Evolutionary conservation across 768 basidiomycete species (phyloP).

Genomic region (Lentinula lateritia): DNA sequence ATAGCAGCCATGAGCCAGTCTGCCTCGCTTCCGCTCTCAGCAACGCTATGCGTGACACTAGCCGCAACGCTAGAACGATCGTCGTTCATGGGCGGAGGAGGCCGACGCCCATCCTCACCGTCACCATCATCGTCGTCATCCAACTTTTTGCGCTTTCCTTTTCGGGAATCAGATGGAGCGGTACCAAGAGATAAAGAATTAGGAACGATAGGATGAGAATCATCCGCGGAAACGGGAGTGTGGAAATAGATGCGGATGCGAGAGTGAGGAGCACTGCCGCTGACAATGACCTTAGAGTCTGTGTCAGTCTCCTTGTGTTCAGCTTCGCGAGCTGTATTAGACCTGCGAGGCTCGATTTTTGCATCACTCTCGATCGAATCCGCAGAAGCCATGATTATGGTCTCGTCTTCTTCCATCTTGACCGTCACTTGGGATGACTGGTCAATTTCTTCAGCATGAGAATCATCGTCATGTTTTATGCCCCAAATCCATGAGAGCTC

Average conservation of each 20-base stretch:
- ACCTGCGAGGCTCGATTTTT: slow-evolving; percentile 23
- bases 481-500: slow-evolving; percentile 90
- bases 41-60: slow-evolving; percentile 59
- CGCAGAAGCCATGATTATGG: slow-evolving; percentile 12
- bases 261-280: slow-evolving; percentile 46
- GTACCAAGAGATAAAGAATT: slow-evolving; percentile 42
- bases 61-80: slow-evolving; percentile 54
- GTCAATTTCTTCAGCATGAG: not conserved
- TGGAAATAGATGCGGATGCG: slow-evolving; percentile 91
- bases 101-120: slow-evolving; percentile 62
- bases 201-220: slow-evolving; percentile 70
- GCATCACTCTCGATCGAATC: slow-evolving; percentile 16
- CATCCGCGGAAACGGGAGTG: slow-evolving; percentile 80
- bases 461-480: slow-evolving; percentile 23
- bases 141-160: slow-evolving; percentile 84
- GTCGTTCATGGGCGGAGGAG: slow-evolving; percentile 50
- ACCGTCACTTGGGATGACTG: slow-evolving; percentile 10
- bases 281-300: slow-evolving; percentile 19
- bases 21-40: slow-evolving; percentile 72
- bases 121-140: slow-evolving; percentile 83
- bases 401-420: slow-evolving; percentile 28
- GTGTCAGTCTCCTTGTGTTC: slow-evolving; percentile 13
- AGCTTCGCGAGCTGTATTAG: slow-evolving; percentile 18
- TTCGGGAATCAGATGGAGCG: slow-evolving; percentile 55
- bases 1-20: slow-evolving; percentile 92